Base-by-base conservation (phyloP, 352 stramenopile genomes). In the Phytophthora citricola region DNA sequence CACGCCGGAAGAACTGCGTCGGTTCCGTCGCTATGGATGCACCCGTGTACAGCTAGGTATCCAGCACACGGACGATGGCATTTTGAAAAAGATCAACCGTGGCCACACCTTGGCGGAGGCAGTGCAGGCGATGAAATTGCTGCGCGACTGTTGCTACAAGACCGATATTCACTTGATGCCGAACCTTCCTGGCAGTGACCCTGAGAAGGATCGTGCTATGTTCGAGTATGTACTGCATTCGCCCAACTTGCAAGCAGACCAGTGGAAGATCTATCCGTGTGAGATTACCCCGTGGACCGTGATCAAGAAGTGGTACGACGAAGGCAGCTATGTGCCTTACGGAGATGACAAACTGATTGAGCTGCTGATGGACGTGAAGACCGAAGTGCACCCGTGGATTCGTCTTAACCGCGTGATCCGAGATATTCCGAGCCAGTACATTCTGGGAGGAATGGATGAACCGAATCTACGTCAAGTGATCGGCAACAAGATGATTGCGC, bases 241-340 rank as follows among this genome's bases (percentile, higher is more conserved):
- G 31, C 78, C 89, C 6, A 76, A 97, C 53, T 76, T 98, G n/a
- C 92, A 98, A 66, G 91, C 92, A 1, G 93, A 98, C 59, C 92
- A 98, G 73, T 98, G 92, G 93, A 98, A 98, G 79, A 98, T 98
- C 71, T 98, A 98, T 32, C 93, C 93, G 41, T 98, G 91, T 68
- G 92, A 97, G 70, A 92, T 97, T 56, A 96, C 91, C 26, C 91
- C 91, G 1, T 97, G 90, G 90, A 94, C 87, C 1, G 83, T 96
- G 27, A 96, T 96, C 53, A 96, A 96, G 72, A 93, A 93, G 71
- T 96, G 88, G 88, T 97, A 92, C 44, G 88, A 98, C 32, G 78
- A 81, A 63, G 92, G 92, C 14, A 80, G 72, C 27, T 98, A 97
- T 74, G 78, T 94, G 17, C 93, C 93, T 38, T 98, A 98, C 69